Percentiles rank a stretch among this genome's conserved stretches.
Conservation (phyloP, 2,329 filamentous ascomycete genomes). For the Stenocarpella maydis region DNA sequence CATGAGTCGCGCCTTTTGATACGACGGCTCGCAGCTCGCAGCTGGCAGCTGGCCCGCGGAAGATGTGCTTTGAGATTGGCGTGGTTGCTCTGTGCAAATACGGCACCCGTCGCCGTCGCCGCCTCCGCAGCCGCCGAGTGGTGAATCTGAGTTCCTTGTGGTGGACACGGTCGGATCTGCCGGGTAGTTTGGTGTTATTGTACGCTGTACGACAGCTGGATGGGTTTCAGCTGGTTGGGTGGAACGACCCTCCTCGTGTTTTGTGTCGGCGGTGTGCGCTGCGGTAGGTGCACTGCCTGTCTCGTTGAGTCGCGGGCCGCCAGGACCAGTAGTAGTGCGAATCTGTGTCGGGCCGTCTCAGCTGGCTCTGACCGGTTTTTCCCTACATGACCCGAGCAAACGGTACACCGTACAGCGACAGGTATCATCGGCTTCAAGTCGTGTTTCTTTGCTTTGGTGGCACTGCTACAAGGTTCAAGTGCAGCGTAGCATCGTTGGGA, state of each 20-base stretch:
- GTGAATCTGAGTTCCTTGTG: neutral
- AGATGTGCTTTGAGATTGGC: neutral
- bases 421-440: neutral
- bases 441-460: neutral
- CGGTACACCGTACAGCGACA: neutral
- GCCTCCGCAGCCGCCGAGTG: neutral
- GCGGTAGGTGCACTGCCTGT: constrained; percentile 10
- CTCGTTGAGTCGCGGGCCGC: neutral
- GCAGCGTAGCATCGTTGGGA: neutral
- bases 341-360: neutral
- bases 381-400: neutral
- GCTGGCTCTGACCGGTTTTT: neutral
- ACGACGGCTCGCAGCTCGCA: neutral
- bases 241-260: neutral
- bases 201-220: neutral
- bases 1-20: neutral
- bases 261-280: neutral
- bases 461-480: neutral
- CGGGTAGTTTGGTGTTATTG: neutral
- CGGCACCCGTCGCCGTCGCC: neutral
- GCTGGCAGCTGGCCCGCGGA: neutral
- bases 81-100: neutral
- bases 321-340: neutral
- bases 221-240: neutral
- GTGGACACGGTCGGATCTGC: neutral